Conservation (phyloP, 2,329 filamentous ascomycete species). For the Pyrenochaeta sp. region DNA sequence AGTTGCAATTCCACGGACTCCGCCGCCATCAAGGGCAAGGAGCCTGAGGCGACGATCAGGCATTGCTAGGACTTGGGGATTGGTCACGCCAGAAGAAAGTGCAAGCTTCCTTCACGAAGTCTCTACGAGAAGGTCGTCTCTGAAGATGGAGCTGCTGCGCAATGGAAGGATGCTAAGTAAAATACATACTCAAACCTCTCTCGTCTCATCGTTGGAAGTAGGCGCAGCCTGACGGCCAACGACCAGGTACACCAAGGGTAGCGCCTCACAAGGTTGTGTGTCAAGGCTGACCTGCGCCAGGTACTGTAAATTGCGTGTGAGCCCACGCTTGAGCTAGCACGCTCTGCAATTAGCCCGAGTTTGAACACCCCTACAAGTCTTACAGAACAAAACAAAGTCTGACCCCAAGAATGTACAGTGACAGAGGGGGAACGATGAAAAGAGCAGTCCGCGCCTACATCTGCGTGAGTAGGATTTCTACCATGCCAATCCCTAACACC, state of each 20-base stretch:
- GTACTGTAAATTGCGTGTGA: not conserved
- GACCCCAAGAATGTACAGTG: too few relatives aligned
- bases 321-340: not conserved
- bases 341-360: not conserved
- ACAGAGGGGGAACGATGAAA: too few relatives aligned
- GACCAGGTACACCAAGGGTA: not conserved
- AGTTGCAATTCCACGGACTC: slow-evolving; percentile 34
- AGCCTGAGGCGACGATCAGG: not conserved
- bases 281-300: not conserved
- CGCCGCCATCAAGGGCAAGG: slow-evolving; percentile 25
- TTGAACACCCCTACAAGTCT: not conserved
- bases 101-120: not conserved
- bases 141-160: not conserved
- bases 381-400: not conserved
- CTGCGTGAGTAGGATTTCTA: too few relatives aligned
- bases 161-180: not conserved
- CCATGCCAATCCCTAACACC: too few relatives aligned
- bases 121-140: not conserved
- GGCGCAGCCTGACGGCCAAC: not conserved
- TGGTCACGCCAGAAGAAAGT: not conserved
- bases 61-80: not conserved
- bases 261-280: not conserved
- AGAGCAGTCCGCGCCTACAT: too few relatives aligned
- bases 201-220: not conserved
- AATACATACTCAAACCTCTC: not conserved